Base-by-base conservation (phyloP, 1,139 yeast species). In the Blastobotrys illinoisensis region DNA sequence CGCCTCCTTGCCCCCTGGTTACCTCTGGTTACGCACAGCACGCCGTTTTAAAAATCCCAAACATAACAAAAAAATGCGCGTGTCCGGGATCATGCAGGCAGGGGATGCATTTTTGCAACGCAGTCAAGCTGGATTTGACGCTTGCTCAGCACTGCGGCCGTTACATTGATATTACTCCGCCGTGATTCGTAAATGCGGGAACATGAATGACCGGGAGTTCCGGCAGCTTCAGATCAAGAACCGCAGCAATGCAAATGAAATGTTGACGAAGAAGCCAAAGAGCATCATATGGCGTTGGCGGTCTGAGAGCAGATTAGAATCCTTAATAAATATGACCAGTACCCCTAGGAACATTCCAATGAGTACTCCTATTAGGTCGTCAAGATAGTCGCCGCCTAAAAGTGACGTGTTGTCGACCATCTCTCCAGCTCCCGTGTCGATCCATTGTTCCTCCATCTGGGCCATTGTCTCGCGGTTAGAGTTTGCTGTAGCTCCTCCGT, bases 401-500 rank as follows among this genome's bases (percentile, higher is more conserved):
- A 60, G 56, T 28, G 54, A 58, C 7, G 59, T 53, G 44, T 56
- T 54, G 18, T 57, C 62, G 3, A 61, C 56, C 2, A 57, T 59
- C 13, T 59, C 76, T 70, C 63, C 75, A 6, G 82, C 89, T 0
- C 93, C 86, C 50, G 87, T 83, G 64, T 90, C 95, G 57, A 90
- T 87, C 97, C 97, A 90, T 56, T 90, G 77, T 62, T 90, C 97
- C 66, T 90, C 97, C 59, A 89, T 69, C 59, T 84, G 86, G 9
- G 66, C 58, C 61, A 62, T 54, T 44, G 65, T 67, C 49, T 59
- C 65, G 51, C 89, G 68, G 5, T 81, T 49, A 68, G 43, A 55
- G 13, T 57, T 53, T 44, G 65, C 64, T 53, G 74, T 70, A 13
- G 70, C 57, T 21, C 74, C 73, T 1, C 86, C 87, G 67, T 88